Base-by-base conservation (phyloP, 225 moss, liverwort and hornwort genomes). In the Bryoerythrophyllum caledonicum region DNA sequence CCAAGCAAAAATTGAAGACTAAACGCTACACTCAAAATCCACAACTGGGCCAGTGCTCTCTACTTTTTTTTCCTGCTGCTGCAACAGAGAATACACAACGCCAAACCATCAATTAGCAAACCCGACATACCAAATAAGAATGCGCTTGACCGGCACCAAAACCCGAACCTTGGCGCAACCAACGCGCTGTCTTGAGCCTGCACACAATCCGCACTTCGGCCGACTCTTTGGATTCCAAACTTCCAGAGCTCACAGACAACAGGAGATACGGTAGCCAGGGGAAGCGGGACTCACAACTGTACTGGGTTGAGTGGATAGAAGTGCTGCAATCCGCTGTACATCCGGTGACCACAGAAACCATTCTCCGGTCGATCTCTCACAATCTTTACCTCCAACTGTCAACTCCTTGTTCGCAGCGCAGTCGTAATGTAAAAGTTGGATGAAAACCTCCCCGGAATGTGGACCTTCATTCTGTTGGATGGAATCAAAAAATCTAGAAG, bases 281-380 rank as follows among this genome's bases (percentile, higher is more conserved):
- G 52, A 53, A 7, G 24, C 63, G 11, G 52, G 25, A 13, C 55
- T 38, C 65, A 65, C 74, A 65, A 40, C 14, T 27, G 54, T 20
- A 43, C 59, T 1, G 7, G 2, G 1, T 11, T 41, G 24, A 15
- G 60, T 32, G 60, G 21, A 46, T 23, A 61, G 72, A 28, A n/a
- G 4, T 54, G 38, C 54, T 11, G 54, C 71, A 67, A 53, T 68
- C 44, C 48, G 40, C 60, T 74, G 75, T 43, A 27, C 75, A 60
- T 66, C 64, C 57, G 76, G 76, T 73, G 72, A 68, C 83, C 83
- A 76, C 83, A 80, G 26, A 68, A 63, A 56, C 62, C 8, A 58
- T 55, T 59, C 49, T 28, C 48, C 37, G 6, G 60, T 54, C 14
- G 55, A 28, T 11, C 25, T 17, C 53, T 1, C 61, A 40, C 62